Percentiles rank a stretch among this genome's conserved stretches.
Conservation (phyloP, 1,284 basidiomycete genomes). For the Ceratobasidium sp. region DNA sequence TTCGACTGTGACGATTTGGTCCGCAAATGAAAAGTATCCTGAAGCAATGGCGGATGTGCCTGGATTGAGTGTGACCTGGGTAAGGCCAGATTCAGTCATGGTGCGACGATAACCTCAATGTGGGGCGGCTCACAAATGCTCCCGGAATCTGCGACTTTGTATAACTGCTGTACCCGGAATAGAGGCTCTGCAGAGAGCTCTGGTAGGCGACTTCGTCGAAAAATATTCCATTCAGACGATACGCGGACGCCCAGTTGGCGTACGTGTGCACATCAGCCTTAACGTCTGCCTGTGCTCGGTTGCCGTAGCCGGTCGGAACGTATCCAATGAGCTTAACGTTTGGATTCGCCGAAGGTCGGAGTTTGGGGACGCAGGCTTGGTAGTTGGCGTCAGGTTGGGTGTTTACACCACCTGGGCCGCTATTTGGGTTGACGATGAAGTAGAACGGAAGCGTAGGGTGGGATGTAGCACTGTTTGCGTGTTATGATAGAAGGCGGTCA, state of each 20-base stretch:
- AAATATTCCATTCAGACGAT: conserved; percentile 58
- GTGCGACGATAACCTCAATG: neutral
- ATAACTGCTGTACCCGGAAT: conserved; percentile 20
- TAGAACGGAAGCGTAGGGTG: conserved; percentile 56
- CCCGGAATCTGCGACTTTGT: conserved; percentile 13
- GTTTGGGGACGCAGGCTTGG: conserved; percentile 56
- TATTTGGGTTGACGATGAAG: conserved; percentile 58
- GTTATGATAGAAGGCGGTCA: conserved; percentile 52
- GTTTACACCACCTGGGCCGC: conserved; percentile 55
- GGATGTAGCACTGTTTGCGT: conserved; percentile 55
- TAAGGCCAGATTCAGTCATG: neutral
- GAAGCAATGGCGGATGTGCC: conserved; percentile 48
- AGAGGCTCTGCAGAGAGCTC: neutral
- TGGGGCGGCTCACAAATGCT: conserved; percentile 13
- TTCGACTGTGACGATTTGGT: conserved; percentile 53
- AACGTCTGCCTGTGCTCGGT: conserved; percentile 50
- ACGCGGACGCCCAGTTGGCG: conserved; percentile 55
- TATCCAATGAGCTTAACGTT: conserved; percentile 60
- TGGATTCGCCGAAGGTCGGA: conserved; percentile 48
- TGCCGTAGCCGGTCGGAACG: conserved; percentile 55
- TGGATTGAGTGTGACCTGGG: conserved; percentile 30
- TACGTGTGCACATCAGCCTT: conserved; percentile 58
- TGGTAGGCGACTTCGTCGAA: conserved; percentile 56
- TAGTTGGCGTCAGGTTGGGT: conserved; percentile 56
- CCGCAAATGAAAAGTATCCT: conserved; percentile 52